Evolutionary conservation across 2,329 filamentous ascomycete species (phyloP), one percentile per base, ranked within the genome.

Genomic region (Fusarium sp.): DNA sequence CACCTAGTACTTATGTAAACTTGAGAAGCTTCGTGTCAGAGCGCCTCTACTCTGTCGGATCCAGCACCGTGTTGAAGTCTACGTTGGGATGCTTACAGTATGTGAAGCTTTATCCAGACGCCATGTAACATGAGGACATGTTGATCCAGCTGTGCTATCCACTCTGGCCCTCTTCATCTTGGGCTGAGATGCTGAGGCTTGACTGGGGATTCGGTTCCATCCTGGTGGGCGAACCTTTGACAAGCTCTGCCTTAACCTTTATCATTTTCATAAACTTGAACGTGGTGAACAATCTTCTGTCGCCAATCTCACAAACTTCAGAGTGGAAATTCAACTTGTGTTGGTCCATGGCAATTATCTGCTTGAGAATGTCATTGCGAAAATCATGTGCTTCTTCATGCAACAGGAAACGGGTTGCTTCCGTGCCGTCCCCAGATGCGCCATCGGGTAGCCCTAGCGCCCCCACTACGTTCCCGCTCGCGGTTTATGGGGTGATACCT

Each of bases 401-500:
- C 44, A 65, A 45, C 36, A 53, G 42, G 54, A 61, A 43, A 49
- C 38, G 39, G 55, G 47, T 44, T 57, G 52, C 48, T 63, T 56
- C 61, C 41, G 48, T 53, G 49, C 56, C 39, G 47, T 57, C 33
- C 39, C 50, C 49, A 55, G 38, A 49, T 39, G 46, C 49, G 29
- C 32, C 32, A 51, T 49, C 51, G 37, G 61, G 44, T 50, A 53
- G 60, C 55, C 55, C 60, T 50, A 61, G 38, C 36, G 39, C 27
- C 55, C 55, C 48, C 61, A 62, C 61, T 35, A 27, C 23, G 42
- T 45, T 58, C 48, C 37, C 41, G 52, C 61, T 35, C 53, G 56
- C 57, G 62, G 53, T 51, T n/a, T 51, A 64, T 64, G 61, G 61
- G 61, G 57, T 65, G 61, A 64, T 19, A 19, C 19, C 19, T 19